Evolutionary conservation across 108 stramenopile genomes (phyloP).

Genomic region (Phaeodactylum tricornutum): DNA sequence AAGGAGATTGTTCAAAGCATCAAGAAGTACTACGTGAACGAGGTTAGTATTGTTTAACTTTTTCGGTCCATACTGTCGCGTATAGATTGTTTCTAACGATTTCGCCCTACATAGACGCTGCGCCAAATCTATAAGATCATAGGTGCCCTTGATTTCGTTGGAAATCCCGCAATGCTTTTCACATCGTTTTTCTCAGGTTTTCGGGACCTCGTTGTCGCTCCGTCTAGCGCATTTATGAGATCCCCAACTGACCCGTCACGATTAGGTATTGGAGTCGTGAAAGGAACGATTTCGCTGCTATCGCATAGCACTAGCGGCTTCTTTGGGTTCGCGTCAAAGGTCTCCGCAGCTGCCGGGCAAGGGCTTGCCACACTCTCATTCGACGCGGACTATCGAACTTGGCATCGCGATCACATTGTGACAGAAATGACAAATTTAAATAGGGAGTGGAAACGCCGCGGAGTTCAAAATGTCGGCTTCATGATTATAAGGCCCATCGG

Average conservation of each 20-base stretch:
- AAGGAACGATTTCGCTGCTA: slow-evolving; percentile 89
- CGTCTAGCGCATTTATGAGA: slow-evolving; percentile 69
- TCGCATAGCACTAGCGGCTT: slow-evolving; percentile 87
- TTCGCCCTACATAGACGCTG: slow-evolving; percentile 41
- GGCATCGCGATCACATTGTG: slow-evolving; percentile 58
- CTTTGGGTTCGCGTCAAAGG: slow-evolving; percentile 78
- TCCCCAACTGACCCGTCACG: slow-evolving; percentile 79
- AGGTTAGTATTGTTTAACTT: slow-evolving; percentile 7
- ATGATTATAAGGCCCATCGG: slow-evolving; percentile 55
- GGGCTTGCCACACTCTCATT: slow-evolving; percentile 54
- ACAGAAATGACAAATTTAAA: slow-evolving; percentile 57
- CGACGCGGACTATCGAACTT: slow-evolving; percentile 65
- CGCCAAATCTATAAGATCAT: slow-evolving; percentile 92
- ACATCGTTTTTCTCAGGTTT: slow-evolving; percentile 83
- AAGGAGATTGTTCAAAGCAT: slow-evolving; percentile 49
- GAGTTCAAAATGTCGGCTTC: slow-evolving; percentile 33
- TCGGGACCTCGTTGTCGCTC: slow-evolving; percentile 86
- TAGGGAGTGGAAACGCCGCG: slow-evolving; percentile 50
- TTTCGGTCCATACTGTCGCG: background rate
- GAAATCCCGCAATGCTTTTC: slow-evolving; percentile 85
- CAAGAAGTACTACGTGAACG: slow-evolving; percentile 68
- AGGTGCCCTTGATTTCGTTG: slow-evolving; percentile 90
- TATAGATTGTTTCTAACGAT: background rate
- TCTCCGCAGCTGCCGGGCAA: slow-evolving; percentile 56
- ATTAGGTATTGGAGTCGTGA: slow-evolving; percentile 85